Evolutionary conservation across 306 rosid species (phyloP), one percentile per base, ranked within the genome.

Genomic region (Begonia peltatifolia): DNA sequence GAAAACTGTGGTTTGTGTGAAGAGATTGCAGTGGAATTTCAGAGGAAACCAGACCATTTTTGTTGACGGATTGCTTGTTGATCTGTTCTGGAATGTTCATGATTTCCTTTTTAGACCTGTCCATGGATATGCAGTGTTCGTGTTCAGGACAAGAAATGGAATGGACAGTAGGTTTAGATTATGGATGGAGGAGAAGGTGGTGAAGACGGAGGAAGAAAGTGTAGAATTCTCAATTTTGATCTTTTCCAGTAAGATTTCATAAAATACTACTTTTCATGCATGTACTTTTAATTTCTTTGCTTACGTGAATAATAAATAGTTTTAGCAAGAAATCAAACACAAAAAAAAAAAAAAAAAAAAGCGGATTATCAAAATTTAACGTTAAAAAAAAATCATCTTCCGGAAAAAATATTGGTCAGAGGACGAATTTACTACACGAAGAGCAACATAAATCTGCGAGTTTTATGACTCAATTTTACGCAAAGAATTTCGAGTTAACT

Each of bases 31-130:
- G 43, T 84, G 97, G 97, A 89, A 84, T 74, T 89, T 89, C 54
- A 82, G 97, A 49, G 97, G 97, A 1, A 89, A 89, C 38, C 93
- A 89, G 72, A 77, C 83, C 0, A 76, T 89, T 61, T 84, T 89
- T 50, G 83, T 89, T 3, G 97, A 88, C 65, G 88, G 94, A 35
- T 84, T 89, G 70, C 65, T 82, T n/a, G 95, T 89, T 44, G 97
- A 89, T 82, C 73, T 89, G 77, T 63, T 89, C 22, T 89, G 97
- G 97, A 93, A 89, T 72, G 95, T 89, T 63, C 97, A 89, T 62
- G 86, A 80, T 18, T 89, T 95, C 93, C 80, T 89, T 43, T 89
- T 82, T 59, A 78, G 65, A 15, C 65, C 79, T 10, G 49, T 65
- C 52, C 72, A 79, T 66, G 81, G 93, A 1, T 63, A 46, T 63